Conservation (phyloP, 768 basidiomycete species). For the Gymnopilus dilepis region DNA sequence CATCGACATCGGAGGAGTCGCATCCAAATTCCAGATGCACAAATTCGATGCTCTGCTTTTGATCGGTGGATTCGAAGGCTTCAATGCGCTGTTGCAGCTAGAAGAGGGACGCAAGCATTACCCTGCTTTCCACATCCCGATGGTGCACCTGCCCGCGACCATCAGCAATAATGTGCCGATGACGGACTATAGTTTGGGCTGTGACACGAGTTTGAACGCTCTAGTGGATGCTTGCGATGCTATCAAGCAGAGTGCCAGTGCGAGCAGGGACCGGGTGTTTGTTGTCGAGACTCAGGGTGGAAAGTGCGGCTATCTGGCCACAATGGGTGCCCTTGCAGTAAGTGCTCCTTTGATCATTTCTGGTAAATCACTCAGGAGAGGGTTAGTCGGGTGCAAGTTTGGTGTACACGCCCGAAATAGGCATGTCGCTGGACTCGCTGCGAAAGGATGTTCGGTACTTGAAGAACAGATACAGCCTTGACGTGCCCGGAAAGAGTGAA, state of each 20-base stretch:
- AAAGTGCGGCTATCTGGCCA: slow-evolving; percentile 93
- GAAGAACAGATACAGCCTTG: slow-evolving; percentile 82
- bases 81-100: slow-evolving; percentile 76
- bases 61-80: slow-evolving; percentile 97
- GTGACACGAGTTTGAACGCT: slow-evolving; percentile 97
- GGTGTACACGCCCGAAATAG: slow-evolving; percentile 92
- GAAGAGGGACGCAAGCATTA: slow-evolving; percentile 84
- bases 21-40: slow-evolving; percentile 90
- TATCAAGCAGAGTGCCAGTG: slow-evolving; percentile 97
- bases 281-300: slow-evolving; percentile 99
- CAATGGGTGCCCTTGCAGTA: slow-evolving; percentile 94
- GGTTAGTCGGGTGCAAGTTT: slow-evolving; percentile 84
- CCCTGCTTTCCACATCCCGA: slow-evolving; percentile 93
- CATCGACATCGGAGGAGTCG: slow-evolving; percentile 85
- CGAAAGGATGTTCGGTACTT: slow-evolving; percentile 88
- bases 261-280: slow-evolving; percentile 95
- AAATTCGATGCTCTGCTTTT: slow-evolving; percentile 79
- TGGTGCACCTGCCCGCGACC: slow-evolving; percentile 95
- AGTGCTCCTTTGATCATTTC: slow-evolving; percentile 36
- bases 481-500: slow-evolving; percentile 88
- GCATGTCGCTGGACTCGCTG: slow-evolving; percentile 83
- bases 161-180: slow-evolving; percentile 98
- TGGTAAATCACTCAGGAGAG: slow-evolving; percentile 31
- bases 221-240: slow-evolving; percentile 97
- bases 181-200: slow-evolving; percentile 95